Percentiles rank a stretch among this genome's conserved stretches.
Conservation (phyloP, 805 yeast species). For the Barnettozyma botsteinii region DNA sequence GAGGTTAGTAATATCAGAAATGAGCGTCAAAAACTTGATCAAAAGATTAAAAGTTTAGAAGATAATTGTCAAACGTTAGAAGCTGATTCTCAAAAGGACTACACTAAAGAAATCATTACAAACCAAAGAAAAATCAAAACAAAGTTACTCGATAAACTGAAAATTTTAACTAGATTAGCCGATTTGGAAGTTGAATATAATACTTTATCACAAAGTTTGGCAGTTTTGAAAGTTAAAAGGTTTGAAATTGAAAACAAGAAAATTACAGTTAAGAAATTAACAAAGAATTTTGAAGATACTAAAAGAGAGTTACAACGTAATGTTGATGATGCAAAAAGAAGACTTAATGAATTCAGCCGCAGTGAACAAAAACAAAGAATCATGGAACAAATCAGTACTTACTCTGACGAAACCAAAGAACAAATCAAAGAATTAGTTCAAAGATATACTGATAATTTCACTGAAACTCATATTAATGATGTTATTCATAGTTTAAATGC, state of each 20-base stretch:
- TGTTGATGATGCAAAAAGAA: constrained; percentile 27
- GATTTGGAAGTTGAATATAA: constrained; percentile 24
- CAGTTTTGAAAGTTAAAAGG: constrained; percentile 23
- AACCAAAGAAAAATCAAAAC: constrained; percentile 19
- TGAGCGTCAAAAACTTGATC: constrained; percentile 20
- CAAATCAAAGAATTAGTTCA: constrained; percentile 36
- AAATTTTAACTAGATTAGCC: constrained; percentile 19
- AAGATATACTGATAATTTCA: constrained; percentile 34
- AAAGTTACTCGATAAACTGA: constrained; percentile 21
- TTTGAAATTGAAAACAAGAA: constrained; percentile 38
- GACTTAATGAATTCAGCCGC: constrained; percentile 18
- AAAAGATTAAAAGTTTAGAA: constrained; percentile 25
- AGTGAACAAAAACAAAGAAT: constrained; percentile 25
- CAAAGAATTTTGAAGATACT: constrained; percentile 26
- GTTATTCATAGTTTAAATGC: constrained; percentile 42
- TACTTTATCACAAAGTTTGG: constrained; percentile 20
- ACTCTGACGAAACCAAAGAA: constrained; percentile 35
- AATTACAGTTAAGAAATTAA: constrained; percentile 27
- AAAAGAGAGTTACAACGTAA: constrained; percentile 25
- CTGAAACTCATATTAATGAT: constrained; percentile 32
- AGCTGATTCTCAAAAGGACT: constrained; percentile 37
- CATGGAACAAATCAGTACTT: constrained; percentile 26
- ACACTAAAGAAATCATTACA: constrained; percentile 19
- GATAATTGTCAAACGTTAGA: constrained; percentile 30
- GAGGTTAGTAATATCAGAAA: constrained; percentile 11